These are phyloP conservation scores for Boletus rubroflammeus DNA, from an alignment of 768 basidiomycete species.

Conservation along the genomic window DNA sequence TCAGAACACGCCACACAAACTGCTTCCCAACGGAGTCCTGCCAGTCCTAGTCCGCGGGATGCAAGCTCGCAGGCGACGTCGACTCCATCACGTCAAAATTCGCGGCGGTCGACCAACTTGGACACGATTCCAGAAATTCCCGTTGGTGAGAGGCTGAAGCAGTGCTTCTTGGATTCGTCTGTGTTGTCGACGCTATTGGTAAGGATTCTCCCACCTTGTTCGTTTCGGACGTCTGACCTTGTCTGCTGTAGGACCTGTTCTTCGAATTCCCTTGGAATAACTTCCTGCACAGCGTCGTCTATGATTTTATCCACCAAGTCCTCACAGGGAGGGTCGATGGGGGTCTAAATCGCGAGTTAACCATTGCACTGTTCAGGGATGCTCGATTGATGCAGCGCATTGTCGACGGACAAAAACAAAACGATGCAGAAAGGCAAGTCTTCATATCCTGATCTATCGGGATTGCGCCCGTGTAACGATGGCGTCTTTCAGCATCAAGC, in stretches of 20 bases:
- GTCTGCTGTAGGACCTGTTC: slow-evolving; percentile 70
- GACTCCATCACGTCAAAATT: slow-evolving; percentile 52
- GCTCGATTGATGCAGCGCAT: slow-evolving; percentile 81
- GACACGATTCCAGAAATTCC: slow-evolving; percentile 42
- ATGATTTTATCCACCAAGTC: slow-evolving; percentile 94
- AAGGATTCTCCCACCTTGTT: slow-evolving; percentile 27
- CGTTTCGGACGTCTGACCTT: background rate
- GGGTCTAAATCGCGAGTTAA: slow-evolving; percentile 82
- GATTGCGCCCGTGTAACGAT: slow-evolving; percentile 5
- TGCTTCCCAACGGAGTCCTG: slow-evolving; percentile 26
- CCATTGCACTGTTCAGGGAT: slow-evolving; percentile 82
- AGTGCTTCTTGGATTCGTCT: slow-evolving; percentile 66
- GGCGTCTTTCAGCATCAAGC: slow-evolving; percentile 48
- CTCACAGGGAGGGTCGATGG: slow-evolving; percentile 81
- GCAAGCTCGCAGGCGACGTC: slow-evolving; percentile 34
- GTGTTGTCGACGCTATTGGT: slow-evolving; percentile 78
- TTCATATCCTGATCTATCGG: background rate
- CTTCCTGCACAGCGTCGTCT: slow-evolving; percentile 93
- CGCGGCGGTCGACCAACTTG: slow-evolving; percentile 42
- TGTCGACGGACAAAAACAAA: slow-evolving; percentile 77
- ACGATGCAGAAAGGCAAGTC: slow-evolving; percentile 70
- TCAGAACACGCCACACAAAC: slow-evolving; percentile 29
- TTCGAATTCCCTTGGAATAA: slow-evolving; percentile 98
- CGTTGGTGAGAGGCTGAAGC: slow-evolving; percentile 79
- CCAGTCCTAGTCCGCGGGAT: slow-evolving; percentile 27